Percentiles rank a stretch among this genome's conserved stretches.
Evolutionary conservation across 2,329 filamentous ascomycete genomes (phyloP).

Genomic region (Alternaria arborescens): DNA sequence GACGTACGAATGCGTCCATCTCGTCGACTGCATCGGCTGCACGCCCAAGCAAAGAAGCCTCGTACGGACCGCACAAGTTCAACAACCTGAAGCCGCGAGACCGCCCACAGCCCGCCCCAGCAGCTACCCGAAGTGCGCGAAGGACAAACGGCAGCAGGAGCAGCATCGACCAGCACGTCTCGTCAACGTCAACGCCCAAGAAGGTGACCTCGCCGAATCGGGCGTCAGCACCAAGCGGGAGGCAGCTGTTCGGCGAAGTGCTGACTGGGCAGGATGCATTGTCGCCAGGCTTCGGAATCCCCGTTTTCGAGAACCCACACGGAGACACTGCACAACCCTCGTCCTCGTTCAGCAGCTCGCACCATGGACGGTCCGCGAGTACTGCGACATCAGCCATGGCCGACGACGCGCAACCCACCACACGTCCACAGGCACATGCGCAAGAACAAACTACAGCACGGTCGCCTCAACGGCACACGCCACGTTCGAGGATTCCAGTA

Average conservation of each 20-base stretch:
- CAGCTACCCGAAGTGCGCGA: slow-evolving; percentile 37
- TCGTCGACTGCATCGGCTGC: slow-evolving; percentile 42
- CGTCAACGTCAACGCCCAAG: slow-evolving; percentile 35
- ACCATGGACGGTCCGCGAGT: slow-evolving; percentile 32
- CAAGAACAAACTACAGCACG: slow-evolving; percentile 20
- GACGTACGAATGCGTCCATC: slow-evolving; percentile 27
- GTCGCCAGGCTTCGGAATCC: slow-evolving; percentile 48
- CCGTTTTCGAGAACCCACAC: slow-evolving; percentile 30
- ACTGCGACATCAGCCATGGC: slow-evolving; percentile 26
- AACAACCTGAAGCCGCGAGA: slow-evolving; percentile 48
- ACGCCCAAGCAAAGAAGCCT: slow-evolving; percentile 38
- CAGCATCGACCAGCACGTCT: slow-evolving; percentile 36
- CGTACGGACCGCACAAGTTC: slow-evolving; percentile 48
- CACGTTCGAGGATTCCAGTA: slow-evolving; percentile 47
- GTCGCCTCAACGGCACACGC: slow-evolving; percentile 34
- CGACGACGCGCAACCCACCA: slow-evolving; percentile 23
- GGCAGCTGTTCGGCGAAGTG: slow-evolving; percentile 50
- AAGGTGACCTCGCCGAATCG: slow-evolving; percentile 36
- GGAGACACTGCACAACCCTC: slow-evolving; percentile 20
- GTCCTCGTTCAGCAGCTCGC: slow-evolving; percentile 24
- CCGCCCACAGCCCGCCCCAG: slow-evolving; percentile 46
- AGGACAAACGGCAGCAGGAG: slow-evolving; percentile 37
- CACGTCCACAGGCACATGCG: slow-evolving; percentile 13
- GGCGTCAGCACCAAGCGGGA: slow-evolving; percentile 31
- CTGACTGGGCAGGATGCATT: slow-evolving; percentile 41